These are phyloP conservation scores for Aspergillus nomiae DNA, from an alignment of 2,329 filamentous ascomycete genomes.

Conservation along the genomic window DNA sequence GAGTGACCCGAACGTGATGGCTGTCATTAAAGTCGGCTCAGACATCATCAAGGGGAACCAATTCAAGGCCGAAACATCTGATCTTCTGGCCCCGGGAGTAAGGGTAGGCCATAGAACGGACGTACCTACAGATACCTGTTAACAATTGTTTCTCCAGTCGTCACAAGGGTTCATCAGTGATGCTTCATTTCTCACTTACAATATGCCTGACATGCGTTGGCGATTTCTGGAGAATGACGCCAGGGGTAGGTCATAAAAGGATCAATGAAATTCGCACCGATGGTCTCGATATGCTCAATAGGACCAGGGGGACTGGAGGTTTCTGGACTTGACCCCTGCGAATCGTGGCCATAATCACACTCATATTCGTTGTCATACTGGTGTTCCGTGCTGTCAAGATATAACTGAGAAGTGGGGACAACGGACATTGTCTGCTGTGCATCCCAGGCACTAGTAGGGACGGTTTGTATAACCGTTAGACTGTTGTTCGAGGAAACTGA, in stretches of 20 bases:
- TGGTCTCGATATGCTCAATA: constrained; percentile 19
- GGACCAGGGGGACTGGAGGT: constrained; percentile 1
- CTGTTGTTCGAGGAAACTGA: neutral
- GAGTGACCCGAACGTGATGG: constrained; percentile 34
- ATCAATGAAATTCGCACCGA: constrained; percentile 27
- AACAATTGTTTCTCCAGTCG: neutral
- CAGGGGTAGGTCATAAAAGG: constrained; percentile 31
- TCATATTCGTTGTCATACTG: neutral
- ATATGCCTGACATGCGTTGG: constrained; percentile 29
- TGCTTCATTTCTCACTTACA: constrained; percentile 20
- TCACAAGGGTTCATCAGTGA: neutral
- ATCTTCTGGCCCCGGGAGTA: constrained; percentile 18
- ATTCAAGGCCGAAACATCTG: constrained; percentile 11
- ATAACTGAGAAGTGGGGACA: neutral
- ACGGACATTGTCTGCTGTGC: neutral
- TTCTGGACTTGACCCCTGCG: neutral
- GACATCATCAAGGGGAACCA: constrained; percentile 35
- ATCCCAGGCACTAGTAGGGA: neutral
- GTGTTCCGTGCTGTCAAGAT: neutral
- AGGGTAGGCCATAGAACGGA: constrained; percentile 32
- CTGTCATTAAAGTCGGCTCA: constrained; percentile 32
- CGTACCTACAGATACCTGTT: neutral
- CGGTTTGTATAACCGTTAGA: neutral
- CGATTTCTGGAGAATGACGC: constrained; percentile 22
- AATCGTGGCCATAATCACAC: neutral